Base-by-base conservation (phyloP, 2,329 filamentous ascomycete genomes). In the Amauroascus niger region DNA sequence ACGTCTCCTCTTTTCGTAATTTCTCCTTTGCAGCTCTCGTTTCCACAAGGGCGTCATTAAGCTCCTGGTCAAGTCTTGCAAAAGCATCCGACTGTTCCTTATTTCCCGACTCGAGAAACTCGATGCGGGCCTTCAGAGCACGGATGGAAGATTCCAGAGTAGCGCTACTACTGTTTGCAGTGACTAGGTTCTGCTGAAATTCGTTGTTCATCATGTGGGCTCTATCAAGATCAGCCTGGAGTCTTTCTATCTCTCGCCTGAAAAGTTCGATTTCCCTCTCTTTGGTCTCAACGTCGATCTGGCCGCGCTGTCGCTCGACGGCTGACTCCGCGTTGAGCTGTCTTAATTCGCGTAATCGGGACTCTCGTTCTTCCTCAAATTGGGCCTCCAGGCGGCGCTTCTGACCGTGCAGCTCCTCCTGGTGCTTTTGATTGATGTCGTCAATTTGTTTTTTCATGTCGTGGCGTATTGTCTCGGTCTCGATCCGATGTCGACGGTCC, bases 81-180 rank as follows among this genome's bases (percentile, higher is more conserved):
- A 91, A 95, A 9, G 87, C 83, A 62, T 91, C 81, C 0, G 89
- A 93, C 63, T 96, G 89, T 13, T 88, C 86, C 68, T 95, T 87
- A 67, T 82, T 89, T 63, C 89, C 88, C 0, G 88, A 93, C 67
- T 96, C 88, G 16, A 96, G 79, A 65, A 94, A 95, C 59, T 90
- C 84, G 55, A 95, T 86, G 61, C 91, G 87, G 1, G 87, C 87
- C 60, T 84, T 81, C 59, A 95, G 78, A 2, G 84, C 85, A 58
- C 84, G 82, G 58, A 87, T 83, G 22, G 86, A 82, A 33, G 82
- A 83, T 60, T 95, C 88, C 9, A 95, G 74, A 0, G 80, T 79
- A 9, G 82, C 74, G 54, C 81, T 82, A 39, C 81, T 80, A 7
- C 76, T 75, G 3, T 80, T 77, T 6, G 80, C 74, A 37, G 83